Evolutionary conservation across 441 rosid species (phyloP), one percentile per base, ranked within the genome.

Genomic region (Populus hybrid): DNA sequence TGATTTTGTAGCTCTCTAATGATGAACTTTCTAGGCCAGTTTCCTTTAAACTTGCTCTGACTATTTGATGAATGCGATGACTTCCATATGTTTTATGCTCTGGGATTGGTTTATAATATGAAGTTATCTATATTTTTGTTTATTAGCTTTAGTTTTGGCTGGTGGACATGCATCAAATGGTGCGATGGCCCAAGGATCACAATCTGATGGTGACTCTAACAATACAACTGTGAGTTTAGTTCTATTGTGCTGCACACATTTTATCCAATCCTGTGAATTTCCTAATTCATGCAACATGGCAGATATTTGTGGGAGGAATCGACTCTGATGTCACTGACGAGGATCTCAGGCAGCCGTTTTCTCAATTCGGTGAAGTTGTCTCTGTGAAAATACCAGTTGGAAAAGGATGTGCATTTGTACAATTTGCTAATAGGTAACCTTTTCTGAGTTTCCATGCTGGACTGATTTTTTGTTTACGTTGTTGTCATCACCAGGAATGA

Each of bases 301-400:
- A 95, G 99, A 91, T 94, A 75, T 95, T 94, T 75, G 98, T 93
- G 33, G 98, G 99, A 26, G 99, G 98, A 21, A 90, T 95, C 69
- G 97, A 94, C 82, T 84, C 97, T 73, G 93, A 92, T 76, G 89
- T 87, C 76, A 89, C 88, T 74, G 97, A 95, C 68, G 97, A 94
- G 82, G 97, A 90, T 75, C 95, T 95, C 50, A 92, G 91, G 79
- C 84, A 88, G 82, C 89, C 93, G 8, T 95, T 93, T 84, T 85
- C 93, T n/a, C 88, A 89, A 84, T 94, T 88, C 81, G 98, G 99
- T 21, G 99, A 95, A 64, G 89, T 94, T 82, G 79, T 95, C 26
- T 94, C 99, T 66, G 97, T 95, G 81, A 95, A 94, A 84, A 95
- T 95, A 81, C 98, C 98, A 45, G 83, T 86, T 21, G 95, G 97